phyloP scores from a whole-genome alignment of 768 basidiomycete genomes.

The Candolleomyces aberdarensis region DNA sequence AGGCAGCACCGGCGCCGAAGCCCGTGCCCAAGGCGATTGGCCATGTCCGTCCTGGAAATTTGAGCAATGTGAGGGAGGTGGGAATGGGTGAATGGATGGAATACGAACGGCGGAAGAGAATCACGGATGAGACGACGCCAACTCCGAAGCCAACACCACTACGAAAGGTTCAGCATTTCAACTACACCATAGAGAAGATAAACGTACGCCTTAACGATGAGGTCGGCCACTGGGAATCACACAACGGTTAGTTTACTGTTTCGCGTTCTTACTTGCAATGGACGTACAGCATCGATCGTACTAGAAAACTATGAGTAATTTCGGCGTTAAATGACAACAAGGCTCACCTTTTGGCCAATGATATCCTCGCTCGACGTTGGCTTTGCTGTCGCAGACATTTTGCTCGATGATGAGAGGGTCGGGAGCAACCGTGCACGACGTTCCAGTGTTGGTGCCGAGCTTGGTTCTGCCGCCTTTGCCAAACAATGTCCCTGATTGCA shows the following conservation, averaged over 20 bases:
- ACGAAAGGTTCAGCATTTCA: constrained; percentile 6
- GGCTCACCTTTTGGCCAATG: constrained; percentile 80
- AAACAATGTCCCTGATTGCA: constrained; percentile 1
- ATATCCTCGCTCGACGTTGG: constrained; percentile 86
- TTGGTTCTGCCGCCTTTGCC: not conserved
- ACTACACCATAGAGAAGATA: not conserved
- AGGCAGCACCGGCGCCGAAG: constrained; percentile 84
- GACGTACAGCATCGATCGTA: constrained; percentile 85
- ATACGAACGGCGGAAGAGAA: constrained; percentile 85
- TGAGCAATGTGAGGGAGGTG: not conserved
- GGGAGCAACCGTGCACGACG: constrained; percentile 22
- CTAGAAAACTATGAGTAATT: constrained; percentile 34
- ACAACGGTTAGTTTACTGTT: constrained; percentile 10
- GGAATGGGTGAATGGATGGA: constrained; percentile 1
- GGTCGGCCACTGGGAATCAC: constrained; percentile 25
- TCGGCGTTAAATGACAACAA: not conserved
- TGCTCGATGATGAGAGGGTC: constrained; percentile 6
- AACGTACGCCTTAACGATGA: constrained; percentile 80
- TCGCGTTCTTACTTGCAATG: constrained; percentile 7
- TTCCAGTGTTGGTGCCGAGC: not conserved
- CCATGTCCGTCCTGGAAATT: constrained; percentile 79
- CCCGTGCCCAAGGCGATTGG: constrained; percentile 84
- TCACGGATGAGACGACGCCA: constrained; percentile 85
- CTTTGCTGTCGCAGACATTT: constrained; percentile 55
- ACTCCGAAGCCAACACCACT: constrained; percentile 88